Base-by-base conservation (phyloP, 139 green algal genomes). In the Desmodesmus armatus region DNA sequence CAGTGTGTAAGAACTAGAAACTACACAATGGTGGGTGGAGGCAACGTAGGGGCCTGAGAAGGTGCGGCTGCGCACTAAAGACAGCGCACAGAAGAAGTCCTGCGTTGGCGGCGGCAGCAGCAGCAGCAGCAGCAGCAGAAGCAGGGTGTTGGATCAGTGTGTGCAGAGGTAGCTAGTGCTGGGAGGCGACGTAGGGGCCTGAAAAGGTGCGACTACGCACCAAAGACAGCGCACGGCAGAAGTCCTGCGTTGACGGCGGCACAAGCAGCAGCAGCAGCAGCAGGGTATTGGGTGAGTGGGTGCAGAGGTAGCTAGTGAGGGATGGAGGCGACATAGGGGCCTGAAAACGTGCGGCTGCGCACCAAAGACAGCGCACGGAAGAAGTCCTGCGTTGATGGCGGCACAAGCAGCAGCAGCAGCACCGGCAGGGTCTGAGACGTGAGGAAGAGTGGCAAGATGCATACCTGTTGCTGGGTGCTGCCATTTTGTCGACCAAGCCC, bases 11-110 rank as follows among this genome's bases (percentile, higher is more conserved):
- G n/a, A n/a, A n/a, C n/a, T n/a, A n/a, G n/a, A n/a, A n/a, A n/a
- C n/a, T n/a, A n/a, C n/a, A n/a, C n/a, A n/a, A n/a, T n/a, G n/a
- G n/a, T n/a, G 78, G 11, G 71, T 89, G 73, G 67, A 85, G 51
- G 93, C 94, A 25, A 95, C 90, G 83, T 96, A 98, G 2, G 96
- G 96, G 0, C 95, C 95, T 60, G 87, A 94, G 80, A 98, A 98
- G 3, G 93, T 93, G 17, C 96, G 85, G 83, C 90, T 96, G 19
- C 93, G 87, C n/a, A 98, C 96, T 17, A 88, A 91, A 7, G 92
- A 89, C 81, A 97, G 76, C 2, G 93, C 93, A 89, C 93, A 96
- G 31, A 92, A 55, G 33, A 98, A 93, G 0, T 94, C 86, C 78
- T 84, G 41, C 44, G n/a, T n/a, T n/a, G n/a, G n/a, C n/a, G n/a